Evolutionary conservation across 1,284 basidiomycete species (phyloP), one percentile per base, ranked within the genome.

Genomic region (Retiboletus flavoniger): DNA sequence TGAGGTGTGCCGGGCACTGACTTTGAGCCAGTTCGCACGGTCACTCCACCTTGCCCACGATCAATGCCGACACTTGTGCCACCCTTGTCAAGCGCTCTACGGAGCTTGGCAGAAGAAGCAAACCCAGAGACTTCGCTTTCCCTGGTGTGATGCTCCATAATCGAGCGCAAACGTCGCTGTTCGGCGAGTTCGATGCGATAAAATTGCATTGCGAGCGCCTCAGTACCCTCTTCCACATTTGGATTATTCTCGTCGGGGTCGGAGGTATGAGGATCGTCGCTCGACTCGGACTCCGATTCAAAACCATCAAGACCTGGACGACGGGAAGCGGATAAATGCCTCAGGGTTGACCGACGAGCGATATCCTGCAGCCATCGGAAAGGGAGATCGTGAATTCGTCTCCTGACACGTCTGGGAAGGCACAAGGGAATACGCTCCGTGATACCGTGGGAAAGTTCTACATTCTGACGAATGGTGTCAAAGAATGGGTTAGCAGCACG

Each of bases 391-490:
- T 76, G 64, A 11, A 89, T 80, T 21, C 92, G 80, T 9, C 78
- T 72, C 17, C 81, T 77, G 21, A 90, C 80, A 13, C 82, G 75
- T 34, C 76, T 69, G 0, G 91, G 83, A 4, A 97, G 78, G 32
- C 80, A 79, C 49, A 97, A 80, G 7, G 92, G 82, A 47, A 93
- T 92, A 49, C 89, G 85, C 66, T 93, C 86, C 0, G 85, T 87
- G 61, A 91, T 87, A 9, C 92, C 93, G 50, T 92, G 87, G 11
- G 86, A 84, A 34, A 97, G 82, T 74, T 99, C 96, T 16, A 89
- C 73, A 66, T 98, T 97, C 72, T 99, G 96, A 31, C 96, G 89
- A 63, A 99, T 93, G 64, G 93, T 90, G 74, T 99, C 95, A 63
- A 95, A 95, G 74, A 95, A 95, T 4, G 93, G 93, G 68, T 94